Evolutionary conservation across 495 filamentous ascomycete genomes (phyloP), one percentile per base, ranked within the genome.

Genomic region (Barbatosphaeria neglecta): DNA sequence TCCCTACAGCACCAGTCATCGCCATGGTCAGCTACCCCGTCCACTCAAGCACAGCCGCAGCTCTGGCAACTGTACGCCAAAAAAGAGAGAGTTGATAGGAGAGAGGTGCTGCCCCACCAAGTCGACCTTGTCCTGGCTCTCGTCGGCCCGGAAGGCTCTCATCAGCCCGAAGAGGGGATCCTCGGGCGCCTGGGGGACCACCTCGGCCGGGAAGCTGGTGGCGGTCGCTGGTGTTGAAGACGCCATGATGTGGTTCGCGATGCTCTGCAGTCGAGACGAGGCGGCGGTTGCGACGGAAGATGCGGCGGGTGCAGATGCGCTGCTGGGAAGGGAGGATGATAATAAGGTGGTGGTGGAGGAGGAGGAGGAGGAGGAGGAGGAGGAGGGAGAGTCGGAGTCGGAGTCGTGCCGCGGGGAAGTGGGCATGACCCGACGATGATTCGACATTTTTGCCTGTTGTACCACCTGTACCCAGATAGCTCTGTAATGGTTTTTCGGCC

Each of bases 151-250:
- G 71, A 83, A 97, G 43, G 88, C 89, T 53, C 84, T 80, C 77
- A 90, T 87, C 49, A 99, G 67, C 35, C 92, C 90, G 59, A 99
- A 99, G 54, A 99, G 76, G 49, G 93, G 84, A 67, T 99, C 92
- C 61, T 95, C 87, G 33, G 93, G 89, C 40, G 93, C 92, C 56
- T 89, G 80, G 54, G 90, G 84, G 19, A 99, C 87, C 47, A 73
- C 74, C 59, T 86, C 80, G 45, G 84, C 68, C 33, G 81, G 75
- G 67, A 97, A 97, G 44, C 78, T 78, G 48, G 87, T 35, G 31
- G 31, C 13, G 16, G n/a, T 83, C 45, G 76, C 58, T 52, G 64
- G 58, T 54, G 42, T 42, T 31, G 54, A 24, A 37, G 56, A 43
- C 49, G 64, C 51, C 62, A 68, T 66, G 55, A 68, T 66, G 55